A percentile compares a stretch with the other conserved stretches of the same genome.
phyloP scores from a whole-genome alignment of 2,329 filamentous ascomycete genomes.

The Pezicula carpinea region DNA sequence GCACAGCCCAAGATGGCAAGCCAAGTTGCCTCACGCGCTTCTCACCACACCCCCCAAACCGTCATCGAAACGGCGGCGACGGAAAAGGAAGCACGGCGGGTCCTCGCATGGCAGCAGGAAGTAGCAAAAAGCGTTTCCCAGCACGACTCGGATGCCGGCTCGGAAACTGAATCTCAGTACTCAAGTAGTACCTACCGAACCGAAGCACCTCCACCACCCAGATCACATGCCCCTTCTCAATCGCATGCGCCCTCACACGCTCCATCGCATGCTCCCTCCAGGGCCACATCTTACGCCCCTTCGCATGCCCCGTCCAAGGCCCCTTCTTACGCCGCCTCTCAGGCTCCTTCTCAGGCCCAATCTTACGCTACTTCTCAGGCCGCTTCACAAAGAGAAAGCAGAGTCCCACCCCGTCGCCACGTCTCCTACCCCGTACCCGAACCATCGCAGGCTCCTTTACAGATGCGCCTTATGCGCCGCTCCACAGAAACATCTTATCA shows the following conservation, averaged over 20 bases:
- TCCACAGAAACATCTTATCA: slow-evolving; percentile 10
- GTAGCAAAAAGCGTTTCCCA: slow-evolving; percentile 27
- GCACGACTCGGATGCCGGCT: neutral
- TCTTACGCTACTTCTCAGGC: too few species aligned
- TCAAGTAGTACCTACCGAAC: neutral
- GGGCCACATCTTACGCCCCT: too few species aligned
- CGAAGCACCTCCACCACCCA: neutral
- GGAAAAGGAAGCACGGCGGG: slow-evolving; percentile 28
- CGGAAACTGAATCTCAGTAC: neutral
- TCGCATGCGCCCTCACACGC: too few species aligned
- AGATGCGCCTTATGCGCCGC: slow-evolving; percentile 4
- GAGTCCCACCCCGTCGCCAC: slow-evolving; percentile 7
- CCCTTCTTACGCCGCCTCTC: too few species aligned
- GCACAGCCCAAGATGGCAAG: slow-evolving; percentile 15
- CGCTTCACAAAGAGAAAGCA: too few species aligned
- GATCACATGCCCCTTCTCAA: too few species aligned
- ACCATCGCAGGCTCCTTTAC: neutral
- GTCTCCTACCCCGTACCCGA: slow-evolving; percentile 3
- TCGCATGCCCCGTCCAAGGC: too few species aligned
- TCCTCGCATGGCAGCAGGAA: slow-evolving; percentile 40
- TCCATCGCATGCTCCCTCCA: too few species aligned
- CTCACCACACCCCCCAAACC: neutral
- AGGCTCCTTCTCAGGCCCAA: too few species aligned
- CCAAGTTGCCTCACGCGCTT: neutral
- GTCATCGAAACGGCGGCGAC: slow-evolving; percentile 21